Evolutionary conservation across 1,139 yeast species (phyloP).

Genomic region (Yamadazyma triangularis): DNA sequence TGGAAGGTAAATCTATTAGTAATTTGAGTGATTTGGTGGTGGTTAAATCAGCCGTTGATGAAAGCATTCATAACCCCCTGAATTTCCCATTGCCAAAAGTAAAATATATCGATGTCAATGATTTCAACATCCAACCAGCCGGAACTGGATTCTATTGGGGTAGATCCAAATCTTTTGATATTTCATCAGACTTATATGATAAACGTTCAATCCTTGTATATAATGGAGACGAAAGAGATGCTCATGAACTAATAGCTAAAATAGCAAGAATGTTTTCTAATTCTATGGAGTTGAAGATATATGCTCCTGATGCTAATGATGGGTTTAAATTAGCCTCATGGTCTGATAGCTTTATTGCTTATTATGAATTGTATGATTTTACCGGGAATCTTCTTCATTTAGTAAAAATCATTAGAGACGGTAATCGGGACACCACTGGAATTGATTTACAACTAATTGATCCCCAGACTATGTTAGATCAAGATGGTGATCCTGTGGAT

Average conservation of each 20-base stretch:
- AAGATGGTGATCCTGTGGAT: constrained; percentile 24
- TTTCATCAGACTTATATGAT: constrained; percentile 7
- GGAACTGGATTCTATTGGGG: constrained; percentile 31
- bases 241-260: constrained; percentile 13
- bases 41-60: constrained; percentile 2
- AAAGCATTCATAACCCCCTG: constrained; percentile 2
- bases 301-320: constrained; percentile 21
- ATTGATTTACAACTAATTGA: constrained; percentile 24
- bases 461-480: constrained; percentile 28
- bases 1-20: constrained; percentile 6
- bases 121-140: constrained; percentile 21
- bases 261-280: constrained; percentile 19
- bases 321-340: constrained; percentile 17
- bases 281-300: constrained; percentile 21
- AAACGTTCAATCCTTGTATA: constrained; percentile 23
- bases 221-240: constrained; percentile 15
- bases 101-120: constrained; percentile 23
- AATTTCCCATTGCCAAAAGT: constrained; percentile 18
- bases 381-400: constrained; percentile 26
- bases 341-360: constrained; percentile 30
- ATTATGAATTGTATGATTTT: constrained; percentile 36
- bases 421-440: constrained; percentile 9
- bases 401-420: constrained; percentile 22
- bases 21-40: not conserved
- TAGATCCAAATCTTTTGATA: constrained; percentile 8